Conservation (phyloP, 306 rosid genomes). For the Lathyrus oleraceus region DNA sequence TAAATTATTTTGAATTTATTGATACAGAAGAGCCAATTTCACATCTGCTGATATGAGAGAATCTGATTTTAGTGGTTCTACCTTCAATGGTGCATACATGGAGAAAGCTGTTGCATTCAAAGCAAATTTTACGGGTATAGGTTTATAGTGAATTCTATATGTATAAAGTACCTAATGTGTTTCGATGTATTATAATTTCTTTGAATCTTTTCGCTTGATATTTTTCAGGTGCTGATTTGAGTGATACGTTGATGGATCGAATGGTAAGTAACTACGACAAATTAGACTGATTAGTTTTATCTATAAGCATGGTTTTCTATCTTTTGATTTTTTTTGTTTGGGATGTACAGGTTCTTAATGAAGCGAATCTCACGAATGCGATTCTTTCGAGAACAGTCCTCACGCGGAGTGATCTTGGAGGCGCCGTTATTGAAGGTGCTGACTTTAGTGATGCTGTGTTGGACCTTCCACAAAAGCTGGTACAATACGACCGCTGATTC, state of each 20-base stretch:
- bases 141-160: slow-evolving; percentile 15
- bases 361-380: slow-evolving; percentile 85
- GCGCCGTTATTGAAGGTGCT: slow-evolving; percentile 83
- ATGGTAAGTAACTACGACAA: slow-evolving; percentile 59
- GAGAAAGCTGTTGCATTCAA: slow-evolving; percentile 98
- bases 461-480: slow-evolving; percentile 85
- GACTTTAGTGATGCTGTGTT: slow-evolving; percentile 96
- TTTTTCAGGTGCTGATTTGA: slow-evolving; percentile 77
- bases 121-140: slow-evolving; percentile 81
- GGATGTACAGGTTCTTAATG: slow-evolving; percentile 67
- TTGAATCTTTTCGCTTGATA: not conserved
- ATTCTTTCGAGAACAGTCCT: slow-evolving; percentile 80
- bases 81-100: slow-evolving; percentile 92
- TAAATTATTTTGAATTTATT: slow-evolving; percentile 35
- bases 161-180: not conserved
- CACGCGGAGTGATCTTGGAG: slow-evolving; percentile 94
- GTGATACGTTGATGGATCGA: slow-evolving; percentile 97
- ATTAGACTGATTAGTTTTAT: not conserved
- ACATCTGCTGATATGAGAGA: slow-evolving; percentile 99
- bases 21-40: slow-evolving; percentile 95
- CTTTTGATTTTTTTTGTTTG: not conserved
- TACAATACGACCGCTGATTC: slow-evolving; percentile 13
- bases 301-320: not conserved
- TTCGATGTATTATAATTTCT: not conserved
- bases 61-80: slow-evolving; percentile 90